Evolutionary conservation across 768 basidiomycete genomes (phyloP).

Genomic region (Lepiota venenata): DNA sequence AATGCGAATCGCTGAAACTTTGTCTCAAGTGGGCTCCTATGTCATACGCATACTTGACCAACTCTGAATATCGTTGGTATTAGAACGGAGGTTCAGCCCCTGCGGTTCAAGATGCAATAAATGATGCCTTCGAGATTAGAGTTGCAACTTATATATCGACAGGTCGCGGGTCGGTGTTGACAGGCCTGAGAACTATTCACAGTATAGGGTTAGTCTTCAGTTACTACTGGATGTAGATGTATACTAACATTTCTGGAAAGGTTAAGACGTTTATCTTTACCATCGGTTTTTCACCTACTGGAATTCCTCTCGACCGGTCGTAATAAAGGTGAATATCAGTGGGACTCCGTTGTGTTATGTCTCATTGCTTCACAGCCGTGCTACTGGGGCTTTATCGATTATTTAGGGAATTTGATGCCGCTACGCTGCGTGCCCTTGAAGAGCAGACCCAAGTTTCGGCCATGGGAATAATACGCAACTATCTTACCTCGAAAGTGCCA

Average conservation of each 20-base stretch:
- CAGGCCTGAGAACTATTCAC: background rate
- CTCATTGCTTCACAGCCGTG: conserved; percentile 17
- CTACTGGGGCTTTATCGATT: conserved; percentile 36
- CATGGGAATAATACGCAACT: conserved; percentile 46
- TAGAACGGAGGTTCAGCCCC: background rate
- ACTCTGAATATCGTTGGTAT: background rate
- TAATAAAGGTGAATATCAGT: background rate
- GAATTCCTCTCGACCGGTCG: background rate
- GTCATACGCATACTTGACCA: background rate
- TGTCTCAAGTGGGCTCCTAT: background rate
- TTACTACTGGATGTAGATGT: background rate
- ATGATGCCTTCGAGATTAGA: conserved; percentile 1
- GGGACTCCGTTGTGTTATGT: background rate
- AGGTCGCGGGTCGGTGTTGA: background rate
- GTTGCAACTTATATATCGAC: background rate
- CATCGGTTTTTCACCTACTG: conserved; percentile 6
- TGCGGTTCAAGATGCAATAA: conserved; percentile 1
- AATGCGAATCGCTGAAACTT: conserved; percentile 26
- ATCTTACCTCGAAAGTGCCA: conserved; percentile 53
- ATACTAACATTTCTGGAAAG: background rate
- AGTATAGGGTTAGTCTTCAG: conserved; percentile 1
- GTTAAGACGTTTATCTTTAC: conserved; percentile 1
- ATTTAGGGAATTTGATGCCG: conserved; percentile 25
- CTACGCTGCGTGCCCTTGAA: conserved; percentile 25
- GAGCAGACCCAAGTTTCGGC: conserved; percentile 27